These are phyloP conservation scores for Ophidiomyces ophidiicola DNA, from an alignment of 2,329 filamentous ascomycete species.

Conservation along the genomic window DNA sequence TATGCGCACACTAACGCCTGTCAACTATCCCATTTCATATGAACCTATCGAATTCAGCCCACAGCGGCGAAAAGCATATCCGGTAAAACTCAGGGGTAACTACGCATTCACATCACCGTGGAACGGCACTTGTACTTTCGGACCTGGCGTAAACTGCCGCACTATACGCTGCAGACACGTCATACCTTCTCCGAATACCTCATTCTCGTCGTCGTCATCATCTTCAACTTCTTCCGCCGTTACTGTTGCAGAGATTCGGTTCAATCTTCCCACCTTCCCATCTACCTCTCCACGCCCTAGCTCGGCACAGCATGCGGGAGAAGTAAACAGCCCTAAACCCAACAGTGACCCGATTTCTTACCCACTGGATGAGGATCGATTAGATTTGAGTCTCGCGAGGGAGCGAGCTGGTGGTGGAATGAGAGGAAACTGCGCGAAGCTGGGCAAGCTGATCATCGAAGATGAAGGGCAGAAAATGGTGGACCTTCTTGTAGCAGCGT, in stretches of 20 bases:
- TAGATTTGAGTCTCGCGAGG: constrained; percentile 60
- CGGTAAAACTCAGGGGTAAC: constrained; percentile 24
- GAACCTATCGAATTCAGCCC: constrained; percentile 10
- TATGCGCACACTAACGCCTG: constrained; percentile 14
- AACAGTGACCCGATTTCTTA: constrained; percentile 16
- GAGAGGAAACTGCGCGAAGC: constrained; percentile 73
- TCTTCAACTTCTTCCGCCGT: constrained; percentile 24
- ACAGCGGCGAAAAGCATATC: constrained; percentile 2
- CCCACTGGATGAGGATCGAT: constrained; percentile 14
- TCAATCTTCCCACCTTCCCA: constrained; percentile 61
- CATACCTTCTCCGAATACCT: constrained; percentile 9
- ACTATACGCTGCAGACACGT: constrained; percentile 62
- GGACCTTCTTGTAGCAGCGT: constrained; percentile 80
- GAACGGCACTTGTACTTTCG: constrained; percentile 77
- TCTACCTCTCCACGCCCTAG: constrained; percentile 17
- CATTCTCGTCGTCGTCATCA: not conserved
- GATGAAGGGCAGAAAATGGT: constrained; percentile 91
- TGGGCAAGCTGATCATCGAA: constrained; percentile 83
- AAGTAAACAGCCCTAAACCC: constrained; percentile 7
- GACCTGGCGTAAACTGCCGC: constrained; percentile 62
- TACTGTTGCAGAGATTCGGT: constrained; percentile 70
- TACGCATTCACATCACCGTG: constrained; percentile 78
- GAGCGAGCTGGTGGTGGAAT: constrained; percentile 80
- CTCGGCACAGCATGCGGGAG: not conserved
- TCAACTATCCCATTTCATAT: constrained; percentile 5